Conservation (phyloP, 441 rosid genomes). For the Croton setiger region DNA sequence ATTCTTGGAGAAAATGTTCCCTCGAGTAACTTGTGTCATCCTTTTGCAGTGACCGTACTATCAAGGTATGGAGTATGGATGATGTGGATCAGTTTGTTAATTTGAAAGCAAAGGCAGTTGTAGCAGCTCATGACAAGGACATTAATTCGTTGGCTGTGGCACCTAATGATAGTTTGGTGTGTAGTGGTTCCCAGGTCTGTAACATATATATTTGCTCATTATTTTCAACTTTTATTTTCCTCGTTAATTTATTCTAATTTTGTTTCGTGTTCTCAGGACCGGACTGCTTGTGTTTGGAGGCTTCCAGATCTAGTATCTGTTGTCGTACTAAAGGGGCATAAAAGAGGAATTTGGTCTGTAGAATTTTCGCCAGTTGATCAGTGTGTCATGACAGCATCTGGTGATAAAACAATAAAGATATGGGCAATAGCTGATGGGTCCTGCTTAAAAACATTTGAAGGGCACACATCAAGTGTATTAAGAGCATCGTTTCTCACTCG, state of each 20-base stretch:
- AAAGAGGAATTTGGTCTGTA: slow-evolving; percentile 94
- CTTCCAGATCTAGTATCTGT: slow-evolving; percentile 86
- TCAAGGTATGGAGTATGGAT: slow-evolving; percentile 88
- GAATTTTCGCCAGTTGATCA: slow-evolving; percentile 97
- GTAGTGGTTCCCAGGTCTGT: slow-evolving; percentile 94
- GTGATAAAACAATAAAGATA: slow-evolving; percentile 87
- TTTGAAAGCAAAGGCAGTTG: slow-evolving; percentile 87
- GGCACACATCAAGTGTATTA: slow-evolving; percentile 87
- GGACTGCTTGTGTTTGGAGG: slow-evolving; percentile 92
- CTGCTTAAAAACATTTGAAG: slow-evolving; percentile 96
- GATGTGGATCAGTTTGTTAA: slow-evolving; percentile 50
- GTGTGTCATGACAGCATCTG: slow-evolving; percentile 94
- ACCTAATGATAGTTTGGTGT: slow-evolving; percentile 85
- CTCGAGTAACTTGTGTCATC: slow-evolving; percentile 12
- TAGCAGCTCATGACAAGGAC: slow-evolving; percentile 91
- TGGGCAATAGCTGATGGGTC: slow-evolving; percentile 95
- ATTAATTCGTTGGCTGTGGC: slow-evolving; percentile 89
- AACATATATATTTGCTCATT: background rate
- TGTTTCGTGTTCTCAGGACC: slow-evolving; percentile 51
- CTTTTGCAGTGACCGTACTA: slow-evolving; percentile 75
- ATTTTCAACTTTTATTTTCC: slow-evolving; percentile 2
- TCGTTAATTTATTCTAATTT: background rate
- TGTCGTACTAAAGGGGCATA: slow-evolving; percentile 78
- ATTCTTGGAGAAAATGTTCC: background rate
- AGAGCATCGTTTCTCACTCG: slow-evolving; percentile 85